Percentiles rank a stretch among this genome's conserved stretches.
Conservation (phyloP, 2,329 filamentous ascomycete genomes). For the Exophiala xenobiotica region DNA sequence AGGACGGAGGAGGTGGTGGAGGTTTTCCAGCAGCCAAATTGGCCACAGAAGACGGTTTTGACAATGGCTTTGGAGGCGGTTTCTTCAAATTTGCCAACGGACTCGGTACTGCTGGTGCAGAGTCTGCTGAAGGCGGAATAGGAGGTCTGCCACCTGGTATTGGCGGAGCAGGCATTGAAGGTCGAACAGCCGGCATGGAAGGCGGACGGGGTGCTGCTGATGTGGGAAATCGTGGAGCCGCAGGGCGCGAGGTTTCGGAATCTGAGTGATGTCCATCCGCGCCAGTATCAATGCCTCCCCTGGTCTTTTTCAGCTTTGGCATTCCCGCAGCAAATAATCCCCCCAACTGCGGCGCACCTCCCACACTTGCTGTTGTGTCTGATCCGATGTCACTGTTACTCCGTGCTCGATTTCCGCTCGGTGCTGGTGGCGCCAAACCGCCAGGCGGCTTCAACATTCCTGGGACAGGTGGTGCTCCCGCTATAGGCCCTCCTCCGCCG, state of each 20-base stretch:
- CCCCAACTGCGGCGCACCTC: slow-evolving; percentile 72
- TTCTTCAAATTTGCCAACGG: slow-evolving; percentile 60
- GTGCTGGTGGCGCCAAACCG: slow-evolving; percentile 70
- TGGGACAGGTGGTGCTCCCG: slow-evolving; percentile 80
- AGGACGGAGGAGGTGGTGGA: slow-evolving; percentile 57
- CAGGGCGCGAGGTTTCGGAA: slow-evolving; percentile 60
- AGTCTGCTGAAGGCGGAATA: slow-evolving; percentile 50
- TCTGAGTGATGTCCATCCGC: slow-evolving; percentile 80
- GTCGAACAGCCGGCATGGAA: slow-evolving; percentile 49
- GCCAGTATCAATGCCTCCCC: slow-evolving; percentile 76
- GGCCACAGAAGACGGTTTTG: slow-evolving; percentile 60
- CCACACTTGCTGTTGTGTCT: slow-evolving; percentile 43
- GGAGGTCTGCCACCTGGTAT: slow-evolving; percentile 53
- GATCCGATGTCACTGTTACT: slow-evolving; percentile 72
- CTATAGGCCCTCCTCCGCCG: slow-evolving; percentile 61
- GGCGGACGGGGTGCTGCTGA: slow-evolving; percentile 47
- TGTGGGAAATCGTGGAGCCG: slow-evolving; percentile 55
- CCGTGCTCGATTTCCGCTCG: slow-evolving; percentile 65
- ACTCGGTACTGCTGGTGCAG: slow-evolving; percentile 52
- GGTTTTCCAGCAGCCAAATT: slow-evolving; percentile 54
- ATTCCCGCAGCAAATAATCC: slow-evolving; percentile 92
- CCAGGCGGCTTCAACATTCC: slow-evolving; percentile 58
- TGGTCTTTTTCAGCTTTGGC: slow-evolving; percentile 89
- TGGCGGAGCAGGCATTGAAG: slow-evolving; percentile 54
- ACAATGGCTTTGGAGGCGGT: slow-evolving; percentile 48